Conservation (phyloP, 139 green algal genomes). For the Monoraphidium neglectum region DNA sequence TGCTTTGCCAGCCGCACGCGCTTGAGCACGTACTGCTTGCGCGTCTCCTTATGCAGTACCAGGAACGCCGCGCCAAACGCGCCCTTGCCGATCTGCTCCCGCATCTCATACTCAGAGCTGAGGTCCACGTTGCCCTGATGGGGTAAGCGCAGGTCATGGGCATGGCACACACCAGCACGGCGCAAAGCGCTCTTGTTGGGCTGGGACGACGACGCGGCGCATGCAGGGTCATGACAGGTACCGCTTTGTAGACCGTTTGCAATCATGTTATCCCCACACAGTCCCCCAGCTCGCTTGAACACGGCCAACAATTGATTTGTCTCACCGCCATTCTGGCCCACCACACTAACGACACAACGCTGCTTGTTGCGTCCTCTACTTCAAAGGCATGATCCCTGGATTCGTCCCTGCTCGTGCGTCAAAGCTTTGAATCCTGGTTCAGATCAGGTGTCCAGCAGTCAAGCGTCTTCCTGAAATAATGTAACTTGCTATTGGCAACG, state of each 20-base stretch:
- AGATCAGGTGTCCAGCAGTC: no score
- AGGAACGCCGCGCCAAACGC: constrained; percentile 51
- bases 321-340: no score
- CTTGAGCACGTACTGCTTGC: constrained; percentile 47
- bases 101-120: constrained; percentile 42
- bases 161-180: constrained; percentile 3
- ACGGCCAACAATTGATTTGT: no score
- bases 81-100: constrained; percentile 55
- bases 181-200: not conserved
- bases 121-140: not conserved
- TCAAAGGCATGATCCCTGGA: no score
- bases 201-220: not conserved
- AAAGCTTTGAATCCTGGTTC: no score
- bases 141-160: not conserved
- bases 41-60: constrained; percentile 5
- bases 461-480: no score
- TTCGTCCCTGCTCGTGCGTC: no score
- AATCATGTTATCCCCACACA: not conserved
- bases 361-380: no score
- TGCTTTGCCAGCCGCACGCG: constrained; percentile 55
- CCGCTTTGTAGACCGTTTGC: not conserved
- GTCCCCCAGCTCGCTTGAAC: no score
- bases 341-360: no score
- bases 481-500: no score
- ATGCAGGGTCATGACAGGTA: not conserved